phyloP scores from a whole-genome alignment of 2,329 filamentous ascomycete species.

The Penicillium sclerotiorum region DNA sequence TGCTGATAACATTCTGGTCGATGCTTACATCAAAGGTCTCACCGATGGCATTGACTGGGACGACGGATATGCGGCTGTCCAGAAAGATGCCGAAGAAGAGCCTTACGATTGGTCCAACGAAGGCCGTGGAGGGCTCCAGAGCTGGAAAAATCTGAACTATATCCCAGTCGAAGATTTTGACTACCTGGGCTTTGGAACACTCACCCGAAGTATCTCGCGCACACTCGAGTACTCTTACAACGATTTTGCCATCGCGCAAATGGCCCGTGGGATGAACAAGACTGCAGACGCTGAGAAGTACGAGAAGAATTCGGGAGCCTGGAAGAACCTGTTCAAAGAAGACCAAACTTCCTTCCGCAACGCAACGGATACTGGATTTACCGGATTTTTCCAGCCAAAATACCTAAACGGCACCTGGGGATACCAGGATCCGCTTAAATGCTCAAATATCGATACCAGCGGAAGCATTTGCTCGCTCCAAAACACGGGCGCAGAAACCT shows the following conservation, averaged over 20 bases:
- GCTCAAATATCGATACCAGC: conserved; percentile 60
- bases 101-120: conserved; percentile 70
- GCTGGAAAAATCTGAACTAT: conserved; percentile 71
- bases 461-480: conserved; percentile 36
- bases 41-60: conserved; percentile 65
- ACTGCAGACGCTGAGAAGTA: conserved; percentile 62
- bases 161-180: conserved; percentile 73
- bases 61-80: conserved; percentile 67
- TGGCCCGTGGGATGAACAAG: conserved; percentile 61
- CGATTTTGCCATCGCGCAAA: conserved; percentile 67
- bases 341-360: conserved; percentile 62
- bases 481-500: conserved; percentile 36
- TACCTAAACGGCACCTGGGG: conserved; percentile 71
- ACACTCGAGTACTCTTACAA: conserved; percentile 78
- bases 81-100: conserved; percentile 71
- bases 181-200: conserved; percentile 64
- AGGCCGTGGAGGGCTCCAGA: conserved; percentile 69
- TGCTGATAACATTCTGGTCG: conserved; percentile 67
- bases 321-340: conserved; percentile 68
- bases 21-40: conserved; percentile 70
- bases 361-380: conserved; percentile 65
- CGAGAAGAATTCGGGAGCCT: conserved; percentile 61
- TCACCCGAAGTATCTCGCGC: conserved; percentile 70
- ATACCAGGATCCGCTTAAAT: conserved; percentile 60
- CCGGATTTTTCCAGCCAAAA: conserved; percentile 71